Evolutionary conservation across 2,329 filamentous ascomycete genomes (phyloP).

Genomic region (Ceratocystis papillata): DNA sequence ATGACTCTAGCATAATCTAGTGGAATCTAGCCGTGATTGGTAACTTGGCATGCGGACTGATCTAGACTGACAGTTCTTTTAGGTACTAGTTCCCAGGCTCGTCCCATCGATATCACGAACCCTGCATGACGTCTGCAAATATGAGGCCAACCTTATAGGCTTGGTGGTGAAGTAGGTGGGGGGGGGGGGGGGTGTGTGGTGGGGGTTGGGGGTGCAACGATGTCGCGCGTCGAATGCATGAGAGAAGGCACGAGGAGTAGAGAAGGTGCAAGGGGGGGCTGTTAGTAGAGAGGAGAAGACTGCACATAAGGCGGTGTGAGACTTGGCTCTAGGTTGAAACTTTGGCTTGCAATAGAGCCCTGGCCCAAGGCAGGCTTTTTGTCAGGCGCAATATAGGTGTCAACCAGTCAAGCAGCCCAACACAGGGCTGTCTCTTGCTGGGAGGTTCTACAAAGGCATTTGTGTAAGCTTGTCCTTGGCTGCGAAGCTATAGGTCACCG

Average conservation of each 20-base stretch:
- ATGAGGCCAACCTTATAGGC: no score
- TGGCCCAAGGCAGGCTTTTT: background rate
- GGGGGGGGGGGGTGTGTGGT: background rate
- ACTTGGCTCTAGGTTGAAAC: background rate
- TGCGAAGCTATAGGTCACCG: no score
- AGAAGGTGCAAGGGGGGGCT: background rate
- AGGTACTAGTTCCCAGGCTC: background rate
- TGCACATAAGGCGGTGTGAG: background rate
- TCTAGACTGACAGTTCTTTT: background rate
- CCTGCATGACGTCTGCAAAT: no score
- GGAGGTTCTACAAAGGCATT: no score
- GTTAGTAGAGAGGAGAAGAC: background rate
- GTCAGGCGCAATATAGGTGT: background rate
- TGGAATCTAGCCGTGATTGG: background rate
- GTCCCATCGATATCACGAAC: no score
- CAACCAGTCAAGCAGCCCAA: no score
- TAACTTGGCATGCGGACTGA: no score
- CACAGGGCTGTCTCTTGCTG: no score
- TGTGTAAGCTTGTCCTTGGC: no score
- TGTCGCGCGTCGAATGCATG: background rate
- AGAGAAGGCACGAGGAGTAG: background rate
- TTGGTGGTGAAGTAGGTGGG: no score
- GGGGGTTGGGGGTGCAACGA: no score
- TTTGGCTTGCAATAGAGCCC: background rate
- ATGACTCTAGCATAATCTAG: background rate